These are phyloP conservation scores for Iberis amara DNA, from an alignment of 441 rosid genomes.

Conservation along the genomic window DNA sequence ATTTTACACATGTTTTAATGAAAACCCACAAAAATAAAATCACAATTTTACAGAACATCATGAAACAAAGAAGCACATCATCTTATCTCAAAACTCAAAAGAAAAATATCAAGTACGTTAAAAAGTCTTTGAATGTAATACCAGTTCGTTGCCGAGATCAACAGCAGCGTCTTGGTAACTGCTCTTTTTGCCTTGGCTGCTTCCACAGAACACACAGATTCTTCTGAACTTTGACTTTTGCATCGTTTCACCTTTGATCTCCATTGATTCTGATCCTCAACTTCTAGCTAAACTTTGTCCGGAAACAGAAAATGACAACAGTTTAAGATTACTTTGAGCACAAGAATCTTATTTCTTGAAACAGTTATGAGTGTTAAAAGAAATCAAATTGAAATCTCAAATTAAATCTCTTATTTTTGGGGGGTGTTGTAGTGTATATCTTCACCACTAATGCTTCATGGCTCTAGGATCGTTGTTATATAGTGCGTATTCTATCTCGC, in stretches of 20 bases:
- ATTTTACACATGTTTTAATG: conserved; percentile 1
- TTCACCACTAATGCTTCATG: conserved; percentile 22
- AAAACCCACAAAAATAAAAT: neutral
- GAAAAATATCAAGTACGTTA: conserved; percentile 1
- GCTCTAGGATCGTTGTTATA: conserved; percentile 30
- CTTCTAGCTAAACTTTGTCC: neutral
- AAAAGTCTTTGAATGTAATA: conserved; percentile 27
- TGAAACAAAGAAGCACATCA: conserved; percentile 14
- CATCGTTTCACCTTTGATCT: conserved; percentile 40
- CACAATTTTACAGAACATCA: neutral
- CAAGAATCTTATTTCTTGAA: conserved; percentile 24
- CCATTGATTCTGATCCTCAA: conserved; percentile 29
- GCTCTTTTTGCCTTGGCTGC: conserved; percentile 91
- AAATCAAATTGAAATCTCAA: conserved; percentile 11
- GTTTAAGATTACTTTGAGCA: conserved; percentile 22
- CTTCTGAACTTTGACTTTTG: conserved; percentile 71
- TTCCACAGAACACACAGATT: conserved; percentile 95
- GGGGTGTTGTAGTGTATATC: conserved; percentile 6
- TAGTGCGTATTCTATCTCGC: conserved; percentile 28
- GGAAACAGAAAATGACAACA: conserved; percentile 28
- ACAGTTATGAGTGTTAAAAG: conserved; percentile 4
- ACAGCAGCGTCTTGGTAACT: conserved; percentile 95
- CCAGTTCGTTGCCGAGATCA: conserved; percentile 95
- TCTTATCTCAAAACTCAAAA: conserved; percentile 4
- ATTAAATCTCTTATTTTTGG: neutral